Evolutionary conservation across 176 grass and related monocot species (phyloP).

Genomic region (Stipa capillata): DNA sequence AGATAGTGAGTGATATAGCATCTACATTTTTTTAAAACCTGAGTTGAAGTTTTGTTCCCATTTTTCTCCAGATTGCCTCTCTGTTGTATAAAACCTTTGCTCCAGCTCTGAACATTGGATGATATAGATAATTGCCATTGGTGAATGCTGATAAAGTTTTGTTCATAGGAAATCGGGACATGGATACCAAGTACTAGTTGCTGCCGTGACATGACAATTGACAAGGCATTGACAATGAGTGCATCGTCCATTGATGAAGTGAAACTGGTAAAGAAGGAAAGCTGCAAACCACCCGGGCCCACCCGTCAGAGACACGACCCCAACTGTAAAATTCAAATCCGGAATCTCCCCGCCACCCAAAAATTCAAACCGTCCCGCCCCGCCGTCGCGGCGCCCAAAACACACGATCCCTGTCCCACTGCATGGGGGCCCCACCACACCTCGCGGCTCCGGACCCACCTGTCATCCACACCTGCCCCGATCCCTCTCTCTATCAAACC

Average conservation of each 20-base stretch:
- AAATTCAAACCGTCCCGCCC: neutral
- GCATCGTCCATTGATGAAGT: no score
- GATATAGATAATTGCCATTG: neutral
- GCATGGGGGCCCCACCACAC: no score
- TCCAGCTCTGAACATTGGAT: neutral
- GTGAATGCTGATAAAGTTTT: neutral
- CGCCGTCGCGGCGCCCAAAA: neutral
- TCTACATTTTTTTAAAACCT: conserved; percentile 25
- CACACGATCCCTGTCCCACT: neutral
- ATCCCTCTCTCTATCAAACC: neutral
- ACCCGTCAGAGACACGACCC: neutral
- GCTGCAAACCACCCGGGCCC: neutral
- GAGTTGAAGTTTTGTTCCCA: neutral
- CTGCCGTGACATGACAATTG: no score
- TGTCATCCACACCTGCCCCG: neutral
- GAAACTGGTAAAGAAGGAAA: no score
- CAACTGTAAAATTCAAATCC: neutral
- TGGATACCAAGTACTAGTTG: no score
- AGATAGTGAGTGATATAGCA: conserved; percentile 55
- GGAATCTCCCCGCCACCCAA: neutral
- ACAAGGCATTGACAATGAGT: no score
- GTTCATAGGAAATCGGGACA: no score
- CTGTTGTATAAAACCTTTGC: neutral
- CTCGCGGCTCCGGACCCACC: no score
- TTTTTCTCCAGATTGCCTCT: neutral